These are phyloP conservation scores for Phylloporus rhodoxanthus DNA, from an alignment of 768 basidiomycete species.

Conservation along the genomic window DNA sequence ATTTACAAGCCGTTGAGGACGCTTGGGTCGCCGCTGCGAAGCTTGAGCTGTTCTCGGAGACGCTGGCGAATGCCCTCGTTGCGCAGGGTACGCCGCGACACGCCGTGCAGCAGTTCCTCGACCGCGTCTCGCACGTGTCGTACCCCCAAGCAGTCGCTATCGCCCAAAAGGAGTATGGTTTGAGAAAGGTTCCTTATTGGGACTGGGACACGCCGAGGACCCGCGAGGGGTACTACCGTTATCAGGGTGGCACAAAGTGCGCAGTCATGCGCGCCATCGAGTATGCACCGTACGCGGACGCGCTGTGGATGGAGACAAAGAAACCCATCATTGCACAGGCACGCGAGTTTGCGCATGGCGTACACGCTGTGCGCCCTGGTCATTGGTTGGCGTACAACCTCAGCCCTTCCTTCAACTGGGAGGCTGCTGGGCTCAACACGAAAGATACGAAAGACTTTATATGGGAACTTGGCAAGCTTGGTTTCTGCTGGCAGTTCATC, in stretches of 20 bases:
- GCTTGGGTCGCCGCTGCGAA: slow-evolving; percentile 76
- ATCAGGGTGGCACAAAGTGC: slow-evolving; percentile 94
- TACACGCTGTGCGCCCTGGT: slow-evolving; percentile 72
- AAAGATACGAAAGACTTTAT: slow-evolving; percentile 84
- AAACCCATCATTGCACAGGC: slow-evolving; percentile 90
- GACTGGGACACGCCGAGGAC: slow-evolving; percentile 93
- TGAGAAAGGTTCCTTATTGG: slow-evolving; percentile 77
- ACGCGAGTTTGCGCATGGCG: slow-evolving; percentile 84
- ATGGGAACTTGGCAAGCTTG: slow-evolving; percentile 91
- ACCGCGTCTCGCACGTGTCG: slow-evolving; percentile 60
- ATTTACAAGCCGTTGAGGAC: slow-evolving; percentile 85
- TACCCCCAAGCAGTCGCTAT: slow-evolving; percentile 65
- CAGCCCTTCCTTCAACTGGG: slow-evolving; percentile 92
- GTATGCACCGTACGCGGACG: slow-evolving; percentile 89
- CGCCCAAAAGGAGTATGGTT: slow-evolving; percentile 73
- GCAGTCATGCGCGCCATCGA: slow-evolving; percentile 88
- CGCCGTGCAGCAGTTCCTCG: slow-evolving; percentile 55
- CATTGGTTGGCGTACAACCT: slow-evolving; percentile 98
- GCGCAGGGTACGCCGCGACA: slow-evolving; percentile 49
- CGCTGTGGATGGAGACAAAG: slow-evolving; percentile 97
- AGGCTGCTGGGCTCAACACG: slow-evolving; percentile 83
- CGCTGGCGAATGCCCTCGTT: slow-evolving; percentile 61
- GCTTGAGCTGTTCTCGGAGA: slow-evolving; percentile 70
- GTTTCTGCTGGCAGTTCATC: slow-evolving; percentile 99
- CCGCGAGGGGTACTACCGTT: slow-evolving; percentile 94